phyloP scores from a whole-genome alignment of 768 basidiomycete species.

The Termitomyces sp. region DNA sequence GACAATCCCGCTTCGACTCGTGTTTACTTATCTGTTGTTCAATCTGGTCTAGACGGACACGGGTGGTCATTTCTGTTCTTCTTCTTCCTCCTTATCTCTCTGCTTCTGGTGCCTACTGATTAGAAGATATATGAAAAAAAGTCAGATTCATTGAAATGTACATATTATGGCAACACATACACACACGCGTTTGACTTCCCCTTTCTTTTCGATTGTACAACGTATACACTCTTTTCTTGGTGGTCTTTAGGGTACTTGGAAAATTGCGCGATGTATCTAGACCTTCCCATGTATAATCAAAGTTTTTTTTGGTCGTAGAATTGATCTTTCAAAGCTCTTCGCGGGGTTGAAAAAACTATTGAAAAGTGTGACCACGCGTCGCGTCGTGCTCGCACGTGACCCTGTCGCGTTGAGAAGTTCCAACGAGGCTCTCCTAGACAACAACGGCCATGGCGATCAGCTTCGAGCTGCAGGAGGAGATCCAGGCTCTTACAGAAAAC shows the following conservation, averaged over 20 bases:
- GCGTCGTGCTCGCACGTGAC: conserved; percentile 9
- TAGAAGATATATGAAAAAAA: not conserved
- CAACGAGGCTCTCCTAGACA: conserved; percentile 45
- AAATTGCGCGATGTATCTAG: not conserved
- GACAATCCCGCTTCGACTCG: not conserved
- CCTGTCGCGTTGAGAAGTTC: conserved; percentile 8
- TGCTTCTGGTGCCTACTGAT: not conserved
- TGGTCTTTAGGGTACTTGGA: not conserved
- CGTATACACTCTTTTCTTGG: not conserved
- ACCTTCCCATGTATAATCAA: no score
- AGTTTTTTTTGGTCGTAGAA: no score
- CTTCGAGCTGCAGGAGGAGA: conserved; percentile 81
- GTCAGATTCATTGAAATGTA: not conserved
- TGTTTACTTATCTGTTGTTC: not conserved
- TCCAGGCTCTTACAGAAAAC: conserved; percentile 59
- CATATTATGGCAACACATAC: not conserved
- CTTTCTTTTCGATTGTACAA: not conserved
- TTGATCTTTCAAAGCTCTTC: no score
- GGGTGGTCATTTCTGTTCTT: not conserved
- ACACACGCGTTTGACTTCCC: not conserved
- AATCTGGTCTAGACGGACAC: not conserved
- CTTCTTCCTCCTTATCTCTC: not conserved
- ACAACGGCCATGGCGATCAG: conserved; percentile 33
- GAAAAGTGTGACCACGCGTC: conserved; percentile 2
- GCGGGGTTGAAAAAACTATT: no score